These are phyloP conservation scores for Diaporthe sp. DNA, from an alignment of 2,329 filamentous ascomycete species.

Conservation along the genomic window DNA sequence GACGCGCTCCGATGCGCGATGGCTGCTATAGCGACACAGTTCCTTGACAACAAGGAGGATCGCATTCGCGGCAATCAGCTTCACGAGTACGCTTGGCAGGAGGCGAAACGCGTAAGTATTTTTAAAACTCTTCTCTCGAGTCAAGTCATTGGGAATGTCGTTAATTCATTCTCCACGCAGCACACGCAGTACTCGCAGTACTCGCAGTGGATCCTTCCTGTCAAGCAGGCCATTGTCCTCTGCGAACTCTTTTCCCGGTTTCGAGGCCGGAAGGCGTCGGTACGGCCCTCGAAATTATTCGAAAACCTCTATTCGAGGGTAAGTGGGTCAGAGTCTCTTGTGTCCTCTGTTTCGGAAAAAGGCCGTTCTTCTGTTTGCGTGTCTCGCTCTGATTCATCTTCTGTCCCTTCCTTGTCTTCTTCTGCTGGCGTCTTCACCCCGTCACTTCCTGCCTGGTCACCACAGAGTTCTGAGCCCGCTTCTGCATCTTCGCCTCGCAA, in stretches of 20 bases:
- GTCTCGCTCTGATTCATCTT: conserved; percentile 39
- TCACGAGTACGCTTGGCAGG: conserved; percentile 62
- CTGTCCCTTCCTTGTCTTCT: conserved; percentile 38
- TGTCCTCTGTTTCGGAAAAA: conserved; percentile 46
- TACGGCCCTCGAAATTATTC: conserved; percentile 60
- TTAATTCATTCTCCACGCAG: conserved; percentile 14
- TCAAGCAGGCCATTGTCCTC: conserved; percentile 64
- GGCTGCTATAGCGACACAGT: conserved; percentile 67
- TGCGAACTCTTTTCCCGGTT: conserved; percentile 67
- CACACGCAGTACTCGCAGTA: conserved; percentile 55
- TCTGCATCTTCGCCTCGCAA: conserved; percentile 29
- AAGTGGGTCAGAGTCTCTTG: conserved; percentile 48
- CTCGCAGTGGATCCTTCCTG: conserved; percentile 58
- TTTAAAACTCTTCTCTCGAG: neutral
- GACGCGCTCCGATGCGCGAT: conserved; percentile 63
- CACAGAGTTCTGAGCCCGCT: conserved; percentile 22
- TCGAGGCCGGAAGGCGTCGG: conserved; percentile 60
- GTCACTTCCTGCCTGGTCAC: conserved; percentile 33
- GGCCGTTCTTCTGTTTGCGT: conserved; percentile 42
- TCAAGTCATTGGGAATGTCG: too few species aligned
- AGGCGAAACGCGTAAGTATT: conserved; percentile 59
- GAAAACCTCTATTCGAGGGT: conserved; percentile 64
- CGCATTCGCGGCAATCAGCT: conserved; percentile 60
- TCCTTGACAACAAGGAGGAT: conserved; percentile 58
- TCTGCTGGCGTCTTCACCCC: conserved; percentile 29